Evolutionary conservation across 257 asterid genomes (phyloP).

Genomic region (Marsdenia floribunda): DNA sequence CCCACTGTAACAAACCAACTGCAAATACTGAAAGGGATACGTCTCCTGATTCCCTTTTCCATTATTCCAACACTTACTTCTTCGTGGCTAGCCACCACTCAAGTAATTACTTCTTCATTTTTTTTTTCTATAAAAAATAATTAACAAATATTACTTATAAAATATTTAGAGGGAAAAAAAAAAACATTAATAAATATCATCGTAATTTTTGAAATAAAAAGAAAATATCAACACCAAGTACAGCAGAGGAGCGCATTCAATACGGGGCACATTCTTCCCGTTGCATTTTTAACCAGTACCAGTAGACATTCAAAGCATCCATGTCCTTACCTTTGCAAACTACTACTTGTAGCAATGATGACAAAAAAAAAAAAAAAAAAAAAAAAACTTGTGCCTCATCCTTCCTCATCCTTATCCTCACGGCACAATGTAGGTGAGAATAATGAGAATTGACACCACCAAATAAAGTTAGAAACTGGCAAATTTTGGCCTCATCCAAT

Average conservation of each 20-base stretch:
- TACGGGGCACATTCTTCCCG: slow-evolving; percentile 27
- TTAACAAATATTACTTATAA: too few relatives aligned
- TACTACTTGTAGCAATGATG: not conserved
- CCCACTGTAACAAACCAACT: not conserved
- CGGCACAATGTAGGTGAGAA: not conserved
- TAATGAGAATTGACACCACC: not conserved
- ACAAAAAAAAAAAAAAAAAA: not conserved
- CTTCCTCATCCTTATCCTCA: not conserved
- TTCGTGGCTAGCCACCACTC: too few relatives aligned
- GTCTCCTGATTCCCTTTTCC: not conserved
- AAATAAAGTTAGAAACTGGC: not conserved
- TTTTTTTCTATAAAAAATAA: too few relatives aligned
- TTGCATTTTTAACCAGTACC: slow-evolving; percentile 7
- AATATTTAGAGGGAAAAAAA: too few relatives aligned
- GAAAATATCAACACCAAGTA: slow-evolving; percentile 18
- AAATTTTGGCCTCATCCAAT: not conserved
- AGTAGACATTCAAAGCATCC: slow-evolving; percentile 10
- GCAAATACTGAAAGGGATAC: not conserved
- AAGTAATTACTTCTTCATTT: too few relatives aligned
- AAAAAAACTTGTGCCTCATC: not conserved
- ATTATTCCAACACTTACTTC: not conserved
- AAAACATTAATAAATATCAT: too few relatives aligned
- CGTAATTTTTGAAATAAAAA: not conserved
- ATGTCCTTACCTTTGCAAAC: slow-evolving; percentile 1
- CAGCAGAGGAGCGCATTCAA: slow-evolving; percentile 24